Evolutionary conservation across 2,329 filamentous ascomycete species (phyloP).

Genomic region (Pseudophaeomoniella oleicola): DNA sequence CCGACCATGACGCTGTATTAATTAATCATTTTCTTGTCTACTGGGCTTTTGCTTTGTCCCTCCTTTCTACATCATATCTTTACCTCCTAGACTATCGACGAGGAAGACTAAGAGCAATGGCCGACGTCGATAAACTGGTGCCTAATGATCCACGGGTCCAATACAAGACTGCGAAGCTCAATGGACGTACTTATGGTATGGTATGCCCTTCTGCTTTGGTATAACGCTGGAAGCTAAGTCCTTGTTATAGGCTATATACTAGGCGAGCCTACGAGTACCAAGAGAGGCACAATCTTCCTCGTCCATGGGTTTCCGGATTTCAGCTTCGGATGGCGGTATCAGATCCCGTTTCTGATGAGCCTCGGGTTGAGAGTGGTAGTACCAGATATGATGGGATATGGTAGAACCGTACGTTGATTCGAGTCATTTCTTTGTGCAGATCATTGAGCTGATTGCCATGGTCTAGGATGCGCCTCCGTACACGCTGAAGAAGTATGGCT

Average conservation of each 20-base stretch:
- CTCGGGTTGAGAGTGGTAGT: slow-evolving; percentile 66
- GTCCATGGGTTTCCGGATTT: slow-evolving; percentile 76
- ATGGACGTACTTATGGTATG: slow-evolving; percentile 53
- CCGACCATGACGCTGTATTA: too few species aligned
- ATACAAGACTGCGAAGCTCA: slow-evolving; percentile 47
- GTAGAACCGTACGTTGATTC: slow-evolving; percentile 42
- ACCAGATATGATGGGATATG: slow-evolving; percentile 79
- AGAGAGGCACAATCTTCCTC: slow-evolving; percentile 39
- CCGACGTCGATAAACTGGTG: slow-evolving; percentile 46
- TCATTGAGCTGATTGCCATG: neutral
- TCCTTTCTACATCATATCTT: too few species aligned
- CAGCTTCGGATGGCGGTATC: slow-evolving; percentile 74
- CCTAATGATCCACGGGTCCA: slow-evolving; percentile 52
- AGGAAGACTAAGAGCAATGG: too few species aligned
- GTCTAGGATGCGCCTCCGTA: slow-evolving; percentile 35
- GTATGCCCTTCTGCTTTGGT: neutral
- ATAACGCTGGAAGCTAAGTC: neutral
- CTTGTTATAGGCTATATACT: slow-evolving; percentile 33
- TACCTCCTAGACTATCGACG: too few species aligned
- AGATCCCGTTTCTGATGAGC: slow-evolving; percentile 62
- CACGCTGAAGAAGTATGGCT: slow-evolving; percentile 47
- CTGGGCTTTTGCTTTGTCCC: too few species aligned
- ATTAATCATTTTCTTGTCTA: too few species aligned
- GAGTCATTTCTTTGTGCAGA: neutral
- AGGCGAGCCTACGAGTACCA: slow-evolving; percentile 30